Conservation (phyloP, 164 flowering plant genomes). For the Berberis thunbergii region DNA sequence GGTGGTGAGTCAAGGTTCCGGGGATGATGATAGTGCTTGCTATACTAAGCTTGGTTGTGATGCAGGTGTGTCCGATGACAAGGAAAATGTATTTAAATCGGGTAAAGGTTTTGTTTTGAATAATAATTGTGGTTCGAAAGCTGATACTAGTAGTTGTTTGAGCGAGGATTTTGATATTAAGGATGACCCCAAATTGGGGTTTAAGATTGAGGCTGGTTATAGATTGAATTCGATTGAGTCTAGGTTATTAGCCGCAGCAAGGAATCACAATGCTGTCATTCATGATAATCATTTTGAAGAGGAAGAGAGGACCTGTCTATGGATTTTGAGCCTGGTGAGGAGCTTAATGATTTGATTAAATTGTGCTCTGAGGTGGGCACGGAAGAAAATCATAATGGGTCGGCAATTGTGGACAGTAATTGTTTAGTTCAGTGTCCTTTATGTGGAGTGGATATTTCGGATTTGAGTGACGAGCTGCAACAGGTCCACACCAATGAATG, state of each 20-base stretch:
- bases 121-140: not conserved
- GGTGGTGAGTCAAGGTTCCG: not conserved
- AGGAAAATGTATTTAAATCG: not conserved
- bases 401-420: conserved; percentile 1
- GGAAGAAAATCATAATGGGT: conserved; percentile 5
- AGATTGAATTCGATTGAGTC: conserved; percentile 25
- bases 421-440: conserved; percentile 44
- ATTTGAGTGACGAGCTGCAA: conserved; percentile 43
- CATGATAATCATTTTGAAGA: conserved; percentile 2
- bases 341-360: conserved; percentile 55
- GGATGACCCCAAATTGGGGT: conserved; percentile 3
- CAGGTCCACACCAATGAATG: conserved; percentile 55
- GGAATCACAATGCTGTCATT: not conserved
- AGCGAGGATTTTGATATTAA: not conserved
- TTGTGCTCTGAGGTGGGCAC: conserved; percentile 25
- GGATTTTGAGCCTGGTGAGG: conserved; percentile 38
- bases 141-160: not conserved
- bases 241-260: conserved; percentile 17
- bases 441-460: conserved; percentile 69
- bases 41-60: not conserved
- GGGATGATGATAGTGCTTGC: not conserved
- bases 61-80: not conserved
- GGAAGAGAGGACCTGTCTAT: conserved; percentile 15
- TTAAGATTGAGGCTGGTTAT: conserved; percentile 6
- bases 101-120: not conserved